These are phyloP conservation scores for Coemansia sp. DNA, from an alignment of 192 early-diverging fungal genomes.

Conservation along the genomic window DNA sequence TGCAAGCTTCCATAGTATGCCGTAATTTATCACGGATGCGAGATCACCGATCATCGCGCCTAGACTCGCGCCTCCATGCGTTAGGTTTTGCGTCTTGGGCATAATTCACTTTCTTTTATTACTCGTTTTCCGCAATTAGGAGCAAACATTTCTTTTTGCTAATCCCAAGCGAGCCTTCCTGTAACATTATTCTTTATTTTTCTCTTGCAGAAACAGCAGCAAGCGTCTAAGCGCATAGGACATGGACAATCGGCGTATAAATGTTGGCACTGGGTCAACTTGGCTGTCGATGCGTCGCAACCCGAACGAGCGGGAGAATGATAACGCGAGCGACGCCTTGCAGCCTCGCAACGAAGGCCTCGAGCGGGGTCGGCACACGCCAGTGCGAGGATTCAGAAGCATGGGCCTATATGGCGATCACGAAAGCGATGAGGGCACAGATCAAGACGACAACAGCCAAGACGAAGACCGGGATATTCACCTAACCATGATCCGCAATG, in stretches of 20 bases:
- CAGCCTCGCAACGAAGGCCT: background rate
- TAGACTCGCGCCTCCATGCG: too few relatives aligned
- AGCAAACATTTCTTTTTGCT: too few relatives aligned
- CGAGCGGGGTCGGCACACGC: background rate
- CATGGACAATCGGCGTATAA: conserved; percentile 32
- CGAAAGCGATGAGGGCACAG: background rate
- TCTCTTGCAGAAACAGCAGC: background rate
- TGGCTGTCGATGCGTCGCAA: conserved; percentile 39
- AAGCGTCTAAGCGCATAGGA: background rate
- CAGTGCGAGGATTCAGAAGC: background rate
- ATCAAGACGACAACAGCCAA: background rate
- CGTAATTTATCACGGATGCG: too few relatives aligned
- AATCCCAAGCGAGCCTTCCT: background rate
- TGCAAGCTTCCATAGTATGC: too few relatives aligned
- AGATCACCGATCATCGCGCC: too few relatives aligned
- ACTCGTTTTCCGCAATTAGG: too few relatives aligned
- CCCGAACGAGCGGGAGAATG: background rate
- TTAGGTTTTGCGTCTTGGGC: too few relatives aligned
- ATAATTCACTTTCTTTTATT: conserved; percentile 8
- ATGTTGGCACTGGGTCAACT: conserved; percentile 29
- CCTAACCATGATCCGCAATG: background rate
- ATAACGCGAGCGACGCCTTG: background rate
- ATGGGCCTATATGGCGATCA: background rate
- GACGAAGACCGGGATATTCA: background rate
- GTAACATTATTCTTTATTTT: background rate